A percentile compares a stretch with the other conserved stretches of the same genome.
These are phyloP conservation scores for Trichophyton simii DNA, from an alignment of 2,329 filamentous ascomycete genomes.

Conservation along the genomic window DNA sequence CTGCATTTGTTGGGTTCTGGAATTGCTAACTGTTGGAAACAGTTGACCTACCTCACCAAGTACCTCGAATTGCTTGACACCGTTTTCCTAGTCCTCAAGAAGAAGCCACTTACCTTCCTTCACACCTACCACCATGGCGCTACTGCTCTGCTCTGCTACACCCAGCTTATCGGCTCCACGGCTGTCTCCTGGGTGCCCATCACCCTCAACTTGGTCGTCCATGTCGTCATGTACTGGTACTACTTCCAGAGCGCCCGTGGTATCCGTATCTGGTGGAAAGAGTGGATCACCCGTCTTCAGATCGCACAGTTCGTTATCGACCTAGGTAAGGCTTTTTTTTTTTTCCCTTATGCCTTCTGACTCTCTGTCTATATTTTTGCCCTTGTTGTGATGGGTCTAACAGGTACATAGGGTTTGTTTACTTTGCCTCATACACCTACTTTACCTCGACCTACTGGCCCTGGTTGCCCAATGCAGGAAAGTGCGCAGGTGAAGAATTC, in stretches of 20 bases:
- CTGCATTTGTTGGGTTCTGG: not conserved
- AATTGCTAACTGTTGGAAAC: slow-evolving; percentile 27
- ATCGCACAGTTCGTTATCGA: slow-evolving; percentile 91
- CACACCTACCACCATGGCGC: slow-evolving; percentile 95
- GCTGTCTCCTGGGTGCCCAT: slow-evolving; percentile 86
- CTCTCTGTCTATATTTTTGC: not conserved
- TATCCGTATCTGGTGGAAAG: slow-evolving; percentile 92
- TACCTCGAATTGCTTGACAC: slow-evolving; percentile 86
- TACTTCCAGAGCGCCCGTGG: slow-evolving; percentile 93
- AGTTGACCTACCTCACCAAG: slow-evolving; percentile 92
- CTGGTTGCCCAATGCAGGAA: slow-evolving; percentile 62
- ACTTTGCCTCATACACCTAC: slow-evolving; percentile 90
- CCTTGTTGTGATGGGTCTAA: not conserved
- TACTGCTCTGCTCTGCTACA: slow-evolving; percentile 86
- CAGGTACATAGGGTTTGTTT: slow-evolving; percentile 60
- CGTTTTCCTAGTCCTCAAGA: slow-evolving; percentile 88
- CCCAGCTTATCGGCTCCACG: slow-evolving; percentile 74
- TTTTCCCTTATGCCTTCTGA: not conserved
- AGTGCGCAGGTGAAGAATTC: slow-evolving; percentile 83
- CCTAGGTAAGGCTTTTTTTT: slow-evolving; percentile 50
- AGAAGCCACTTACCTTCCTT: slow-evolving; percentile 92
- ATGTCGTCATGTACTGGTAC: slow-evolving; percentile 98
- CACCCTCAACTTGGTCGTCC: slow-evolving; percentile 72
- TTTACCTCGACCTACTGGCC: slow-evolving; percentile 77
- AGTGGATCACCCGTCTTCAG: slow-evolving; percentile 90